Conservation (phyloP, 768 basidiomycete species). For the Serendipita sp. region DNA sequence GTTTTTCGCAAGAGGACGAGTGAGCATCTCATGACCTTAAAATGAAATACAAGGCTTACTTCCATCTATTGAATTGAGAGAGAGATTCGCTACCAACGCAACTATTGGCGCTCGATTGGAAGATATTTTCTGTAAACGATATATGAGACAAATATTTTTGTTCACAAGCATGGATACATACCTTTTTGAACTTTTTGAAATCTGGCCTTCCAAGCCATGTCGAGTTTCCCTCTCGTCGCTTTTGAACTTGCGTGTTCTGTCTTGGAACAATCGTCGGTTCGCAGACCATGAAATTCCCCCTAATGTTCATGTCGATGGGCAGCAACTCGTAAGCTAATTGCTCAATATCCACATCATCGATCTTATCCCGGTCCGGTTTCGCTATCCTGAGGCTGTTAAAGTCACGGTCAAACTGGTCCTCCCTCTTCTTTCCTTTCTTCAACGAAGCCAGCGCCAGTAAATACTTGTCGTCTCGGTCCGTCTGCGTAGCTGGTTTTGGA, state of each 20-base stretch:
- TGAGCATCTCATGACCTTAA: too few relatives aligned
- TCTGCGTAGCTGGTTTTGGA: neutral
- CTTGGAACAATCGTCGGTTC: constrained; percentile 44
- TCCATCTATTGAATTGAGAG: neutral
- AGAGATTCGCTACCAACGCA: neutral
- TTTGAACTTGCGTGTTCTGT: constrained; percentile 13
- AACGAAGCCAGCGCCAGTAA: constrained; percentile 59
- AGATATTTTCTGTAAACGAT: neutral
- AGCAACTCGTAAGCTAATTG: constrained; percentile 41
- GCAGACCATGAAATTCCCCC: constrained; percentile 72
- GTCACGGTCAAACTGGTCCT: constrained; percentile 61
- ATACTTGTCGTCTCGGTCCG: constrained; percentile 51
- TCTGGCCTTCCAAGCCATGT: constrained; percentile 41
- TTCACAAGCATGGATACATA: constrained; percentile 16
- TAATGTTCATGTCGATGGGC: constrained; percentile 36
- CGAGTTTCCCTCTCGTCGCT: constrained; percentile 15
- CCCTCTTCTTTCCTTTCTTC: constrained; percentile 49
- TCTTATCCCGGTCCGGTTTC: constrained; percentile 34
- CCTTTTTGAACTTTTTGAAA: constrained; percentile 70
- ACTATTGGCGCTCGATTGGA: neutral
- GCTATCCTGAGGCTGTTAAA: constrained; percentile 64
- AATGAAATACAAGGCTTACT: neutral
- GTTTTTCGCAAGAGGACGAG: neutral
- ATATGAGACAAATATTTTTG: neutral
- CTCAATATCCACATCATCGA: constrained; percentile 17